Evolutionary conservation across 1,139 yeast genomes (phyloP), one percentile per base, ranked within the genome.

Genomic region (Lodderomyces beijingensis): DNA sequence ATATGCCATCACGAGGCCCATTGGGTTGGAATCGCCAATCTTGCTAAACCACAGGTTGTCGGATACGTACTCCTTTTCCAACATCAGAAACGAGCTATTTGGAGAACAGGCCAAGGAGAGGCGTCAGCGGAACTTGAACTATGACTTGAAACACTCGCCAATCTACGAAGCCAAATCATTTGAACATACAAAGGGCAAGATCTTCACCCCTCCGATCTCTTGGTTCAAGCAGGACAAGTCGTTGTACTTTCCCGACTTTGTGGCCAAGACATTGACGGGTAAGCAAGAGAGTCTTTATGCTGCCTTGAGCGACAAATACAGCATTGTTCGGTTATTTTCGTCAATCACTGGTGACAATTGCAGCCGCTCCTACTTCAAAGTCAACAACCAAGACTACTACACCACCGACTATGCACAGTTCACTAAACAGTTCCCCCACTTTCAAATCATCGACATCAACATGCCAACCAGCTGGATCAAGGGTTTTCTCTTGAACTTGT

Each of bases 111-210:
- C 70, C 37, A 59, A 72, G 62, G 69, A 79, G 66, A 44, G 73
- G 55, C 57, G 87, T 68, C 70, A 65, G 37, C 52, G 56, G 40
- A 59, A 63, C 40, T 60, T 85, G 39, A 88, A 85, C 48, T 72
- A 77, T 39, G 96, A 88, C 53, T 73, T 88, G 44, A 77, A 85
- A 24, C 86, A 82, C 49, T 84, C 95, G n/a, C 88, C 93, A 16
- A 79, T 87, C 65, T 81, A 82, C 47, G 95, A 88, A 45, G 70
- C 87, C 44, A 82, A 85, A 49, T 79, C 85, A 1, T 89, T 79
- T 53, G 67, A 82, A 33, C 81, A 81, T 45, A 84, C 93, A 3
- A 75, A 79, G 28, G 97, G 97, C 22, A 87, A 88, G 59, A 69
- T 88, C 44, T 91, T 88, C 61, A 65, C 73, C 12, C 78, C 95